Conservation (phyloP, 164 flowering plant genomes). For the Vitis rotundifolia region DNA sequence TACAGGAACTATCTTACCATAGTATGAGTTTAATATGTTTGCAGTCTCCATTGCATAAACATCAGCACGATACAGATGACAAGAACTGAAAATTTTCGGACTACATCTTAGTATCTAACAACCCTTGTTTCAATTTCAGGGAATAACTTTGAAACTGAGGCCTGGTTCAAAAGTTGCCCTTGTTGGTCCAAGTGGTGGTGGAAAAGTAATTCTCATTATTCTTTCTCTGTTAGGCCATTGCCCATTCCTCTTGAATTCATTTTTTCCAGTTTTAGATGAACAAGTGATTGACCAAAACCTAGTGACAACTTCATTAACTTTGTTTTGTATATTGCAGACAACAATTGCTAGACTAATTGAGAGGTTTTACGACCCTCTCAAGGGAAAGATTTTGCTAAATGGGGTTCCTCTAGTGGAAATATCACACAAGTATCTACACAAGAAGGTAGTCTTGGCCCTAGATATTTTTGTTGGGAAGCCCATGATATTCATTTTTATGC, state of each 20-base stretch:
- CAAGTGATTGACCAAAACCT: too few species aligned
- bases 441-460: conserved; percentile 53
- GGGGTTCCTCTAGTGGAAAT: conserved; percentile 86
- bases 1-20: too few species aligned
- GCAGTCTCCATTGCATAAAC: not conserved
- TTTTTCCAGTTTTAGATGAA: conserved; percentile 1
- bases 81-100: too few species aligned
- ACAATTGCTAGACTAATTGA: conserved; percentile 95
- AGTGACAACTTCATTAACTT: too few species aligned
- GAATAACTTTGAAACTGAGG: conserved; percentile 66
- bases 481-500: too few species aligned
- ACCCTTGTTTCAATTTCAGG: conserved; percentile 37
- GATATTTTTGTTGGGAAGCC: not conserved
- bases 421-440: conserved; percentile 87
- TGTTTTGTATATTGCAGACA: conserved; percentile 52
- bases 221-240: not conserved
- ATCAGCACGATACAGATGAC: too few species aligned
- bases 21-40: not conserved
- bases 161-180: conserved; percentile 97
- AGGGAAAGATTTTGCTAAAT: conserved; percentile 78
- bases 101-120: too few species aligned
- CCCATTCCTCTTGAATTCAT: not conserved
- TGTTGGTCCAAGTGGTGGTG: conserved; percentile 99
- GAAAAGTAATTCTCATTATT: conserved; percentile 57
- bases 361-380: conserved; percentile 90